phyloP scores from a whole-genome alignment of 2,329 filamentous ascomycete genomes.

The Aspergillus costaricaensis region DNA sequence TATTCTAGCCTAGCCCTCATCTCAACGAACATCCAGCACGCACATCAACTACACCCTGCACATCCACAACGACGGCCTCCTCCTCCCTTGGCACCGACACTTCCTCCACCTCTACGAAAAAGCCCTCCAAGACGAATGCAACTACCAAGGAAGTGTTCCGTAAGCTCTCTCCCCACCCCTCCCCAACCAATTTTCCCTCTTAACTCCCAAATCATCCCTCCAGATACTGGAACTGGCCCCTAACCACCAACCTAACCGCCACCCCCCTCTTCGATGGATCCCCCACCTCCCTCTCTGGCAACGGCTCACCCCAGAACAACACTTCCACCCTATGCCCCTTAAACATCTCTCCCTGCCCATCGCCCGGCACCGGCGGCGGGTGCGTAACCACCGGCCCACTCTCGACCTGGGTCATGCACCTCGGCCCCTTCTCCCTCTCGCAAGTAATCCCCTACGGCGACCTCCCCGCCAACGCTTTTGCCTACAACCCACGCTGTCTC shows the following conservation, averaged over 20 bases:
- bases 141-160: conserved; percentile 18
- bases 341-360: background rate
- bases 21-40: conserved; percentile 7
- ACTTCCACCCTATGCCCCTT: background rate
- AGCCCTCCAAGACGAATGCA: conserved; percentile 19
- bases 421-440: conserved; percentile 11
- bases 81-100: conserved; percentile 24
- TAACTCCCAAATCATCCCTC: background rate
- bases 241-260: background rate
- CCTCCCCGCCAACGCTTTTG: conserved; percentile 3
- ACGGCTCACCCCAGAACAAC: conserved; percentile 4
- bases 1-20: background rate
- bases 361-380: conserved; percentile 16
- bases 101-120: conserved; percentile 18
- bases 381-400: conserved; percentile 20
- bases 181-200: background rate
- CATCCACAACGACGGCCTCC: conserved; percentile 23
- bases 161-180: conserved; percentile 2
- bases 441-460: background rate
- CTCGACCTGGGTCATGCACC: conserved; percentile 7
- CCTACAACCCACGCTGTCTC: conserved; percentile 20
- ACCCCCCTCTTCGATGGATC: conserved; percentile 11
- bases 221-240: conserved; percentile 25
- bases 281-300: conserved; percentile 15
- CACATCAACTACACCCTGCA: conserved; percentile 32